A percentile compares a stretch with the other conserved stretches of the same genome.
Evolutionary conservation across 2,329 filamentous ascomycete genomes (phyloP).

Genomic region (Penicillium capsulatum): DNA sequence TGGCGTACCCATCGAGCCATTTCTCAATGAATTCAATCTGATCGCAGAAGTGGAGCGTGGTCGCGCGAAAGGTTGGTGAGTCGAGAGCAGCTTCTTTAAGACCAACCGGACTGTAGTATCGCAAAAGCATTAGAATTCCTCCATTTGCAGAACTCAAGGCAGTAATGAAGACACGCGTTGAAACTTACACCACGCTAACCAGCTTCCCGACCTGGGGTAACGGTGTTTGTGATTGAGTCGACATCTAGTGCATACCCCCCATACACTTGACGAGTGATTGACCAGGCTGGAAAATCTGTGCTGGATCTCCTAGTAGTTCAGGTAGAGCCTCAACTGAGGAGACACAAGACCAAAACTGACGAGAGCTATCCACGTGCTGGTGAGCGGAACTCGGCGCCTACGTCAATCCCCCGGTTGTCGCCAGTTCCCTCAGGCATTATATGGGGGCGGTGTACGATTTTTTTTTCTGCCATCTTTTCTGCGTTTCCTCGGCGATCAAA

Average conservation of each 20-base stretch:
- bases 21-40: slow-evolving; percentile 86
- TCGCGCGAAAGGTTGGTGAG: slow-evolving; percentile 90
- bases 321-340: no score
- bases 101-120: slow-evolving; percentile 63
- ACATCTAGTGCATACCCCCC: slow-evolving; percentile 40
- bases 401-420: slow-evolving; percentile 26
- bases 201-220: slow-evolving; percentile 43
- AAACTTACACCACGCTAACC: slow-evolving; percentile 45
- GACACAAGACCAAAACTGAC: no score
- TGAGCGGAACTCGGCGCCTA: slow-evolving; percentile 23
- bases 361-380: slow-evolving; percentile 16
- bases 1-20: slow-evolving; percentile 77
- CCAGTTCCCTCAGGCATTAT: slow-evolving; percentile 15
- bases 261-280: slow-evolving; percentile 28
- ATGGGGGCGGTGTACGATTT: slow-evolving; percentile 13
- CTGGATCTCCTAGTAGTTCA: background rate
- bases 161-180: no score
- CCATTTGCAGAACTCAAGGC: background rate
- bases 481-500: no score
- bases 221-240: slow-evolving; percentile 36
- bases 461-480: slow-evolving; percentile 28
- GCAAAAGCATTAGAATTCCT: slow-evolving; percentile 13
- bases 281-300: slow-evolving; percentile 3
- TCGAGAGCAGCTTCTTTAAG: slow-evolving; percentile 95
- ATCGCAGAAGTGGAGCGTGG: slow-evolving; percentile 79